A percentile compares a stretch with the other conserved stretches of the same genome.
phyloP scores from a whole-genome alignment of 805 yeast genomes.

The Cyberlindnera maritima region DNA sequence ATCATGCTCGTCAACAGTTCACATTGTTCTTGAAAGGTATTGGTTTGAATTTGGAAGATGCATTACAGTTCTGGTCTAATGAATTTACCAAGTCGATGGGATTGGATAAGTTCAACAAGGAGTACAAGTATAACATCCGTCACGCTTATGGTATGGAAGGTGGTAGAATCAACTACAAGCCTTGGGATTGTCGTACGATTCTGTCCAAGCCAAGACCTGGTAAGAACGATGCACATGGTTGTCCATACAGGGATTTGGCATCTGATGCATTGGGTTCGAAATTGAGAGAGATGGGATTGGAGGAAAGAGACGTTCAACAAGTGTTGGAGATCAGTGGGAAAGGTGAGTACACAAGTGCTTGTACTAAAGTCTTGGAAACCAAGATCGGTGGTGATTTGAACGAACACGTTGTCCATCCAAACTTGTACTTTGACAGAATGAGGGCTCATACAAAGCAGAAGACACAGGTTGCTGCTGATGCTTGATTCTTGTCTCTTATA shows the following conservation, averaged over 20 bases:
- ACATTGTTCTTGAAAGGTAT: conserved; percentile 84
- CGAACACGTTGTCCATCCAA: conserved; percentile 68
- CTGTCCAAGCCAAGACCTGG: conserved; percentile 68
- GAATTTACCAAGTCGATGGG: conserved; percentile 67
- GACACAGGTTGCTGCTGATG: conserved; percentile 10
- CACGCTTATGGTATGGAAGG: conserved; percentile 94
- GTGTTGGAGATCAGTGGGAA: conserved; percentile 66
- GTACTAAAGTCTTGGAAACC: conserved; percentile 83
- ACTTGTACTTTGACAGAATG: conserved; percentile 79
- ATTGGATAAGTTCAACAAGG: conserved; percentile 78
- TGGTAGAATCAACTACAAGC: conserved; percentile 76
- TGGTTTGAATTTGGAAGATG: conserved; percentile 85
- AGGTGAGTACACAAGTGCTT: conserved; percentile 79
- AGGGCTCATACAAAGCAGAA: conserved; percentile 36
- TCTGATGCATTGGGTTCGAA: conserved; percentile 58
- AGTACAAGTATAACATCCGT: conserved; percentile 82
- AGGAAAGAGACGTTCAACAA: conserved; percentile 53
- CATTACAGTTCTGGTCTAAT: conserved; percentile 77
- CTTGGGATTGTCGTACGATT: conserved; percentile 82
- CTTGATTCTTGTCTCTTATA: conserved; percentile 2
- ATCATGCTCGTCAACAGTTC: conserved; percentile 82
- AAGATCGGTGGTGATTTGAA: conserved; percentile 49
- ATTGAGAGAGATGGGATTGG: conserved; percentile 62
- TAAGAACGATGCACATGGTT: conserved; percentile 78
- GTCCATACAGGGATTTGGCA: conserved; percentile 81